Percentiles rank a stretch among this genome's conserved stretches.
Evolutionary conservation across 768 basidiomycete genomes (phyloP).

Genomic region (Auriscalpium microsporum): DNA sequence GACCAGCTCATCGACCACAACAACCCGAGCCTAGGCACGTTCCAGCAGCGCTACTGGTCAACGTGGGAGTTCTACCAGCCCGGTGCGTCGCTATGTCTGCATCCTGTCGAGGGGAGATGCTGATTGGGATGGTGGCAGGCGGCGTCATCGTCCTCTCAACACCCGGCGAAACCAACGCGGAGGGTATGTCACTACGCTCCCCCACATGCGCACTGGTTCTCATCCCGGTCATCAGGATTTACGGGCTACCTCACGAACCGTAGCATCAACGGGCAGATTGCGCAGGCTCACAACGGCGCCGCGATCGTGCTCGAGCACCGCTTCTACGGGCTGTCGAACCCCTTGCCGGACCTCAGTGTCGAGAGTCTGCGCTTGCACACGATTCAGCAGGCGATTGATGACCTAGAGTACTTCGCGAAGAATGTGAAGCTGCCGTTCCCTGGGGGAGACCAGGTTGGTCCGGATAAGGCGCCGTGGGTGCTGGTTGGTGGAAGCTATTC

Average conservation of each 20-base stretch:
- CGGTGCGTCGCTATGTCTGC: constrained; percentile 11
- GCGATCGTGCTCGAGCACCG: constrained; percentile 63
- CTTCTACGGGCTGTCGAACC: constrained; percentile 70
- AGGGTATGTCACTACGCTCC: constrained; percentile 20
- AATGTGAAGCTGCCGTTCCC: constrained; percentile 63
- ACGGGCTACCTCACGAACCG: constrained; percentile 49
- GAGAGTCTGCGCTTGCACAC: constrained; percentile 53
- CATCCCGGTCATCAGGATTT: neutral
- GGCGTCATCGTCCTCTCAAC: constrained; percentile 59
- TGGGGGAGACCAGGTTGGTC: constrained; percentile 49
- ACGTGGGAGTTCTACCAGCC: constrained; percentile 56
- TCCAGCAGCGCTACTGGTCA: constrained; percentile 68
- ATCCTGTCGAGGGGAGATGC: neutral
- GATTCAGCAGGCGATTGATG: constrained; percentile 67
- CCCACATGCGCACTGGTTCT: neutral
- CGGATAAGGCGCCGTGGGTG: constrained; percentile 38
- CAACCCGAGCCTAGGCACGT: constrained; percentile 64
- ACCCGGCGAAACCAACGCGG: constrained; percentile 57
- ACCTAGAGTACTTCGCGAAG: constrained; percentile 61
- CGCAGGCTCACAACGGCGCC: constrained; percentile 56
- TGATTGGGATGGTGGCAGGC: constrained; percentile 13
- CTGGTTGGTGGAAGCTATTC: constrained; percentile 37
- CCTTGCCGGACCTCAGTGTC: constrained; percentile 48
- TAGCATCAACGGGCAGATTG: constrained; percentile 56
- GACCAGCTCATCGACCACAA: constrained; percentile 46